Base-by-base conservation (phyloP, 2,329 filamentous ascomycete species). In the Canariomyces notabilis region DNA sequence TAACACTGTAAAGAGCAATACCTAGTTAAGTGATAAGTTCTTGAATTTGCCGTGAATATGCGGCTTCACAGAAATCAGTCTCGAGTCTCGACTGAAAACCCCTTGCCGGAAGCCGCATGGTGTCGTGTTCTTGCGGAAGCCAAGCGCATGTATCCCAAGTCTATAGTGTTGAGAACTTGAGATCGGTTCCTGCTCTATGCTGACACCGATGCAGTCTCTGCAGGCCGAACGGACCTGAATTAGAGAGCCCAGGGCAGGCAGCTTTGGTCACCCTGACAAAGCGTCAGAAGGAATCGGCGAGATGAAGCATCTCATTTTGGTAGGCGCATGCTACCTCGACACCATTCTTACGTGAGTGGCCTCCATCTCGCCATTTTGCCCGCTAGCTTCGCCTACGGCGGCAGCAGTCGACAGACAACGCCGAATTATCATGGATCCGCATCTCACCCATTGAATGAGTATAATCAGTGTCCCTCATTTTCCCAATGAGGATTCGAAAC, bases 281-380 rank as follows among this genome's bases (percentile, higher is more conserved):
- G 26, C 6, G 15, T 31, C 11, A 12, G 20, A 29, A 35, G n/a
- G 9, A 65, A 53, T n/a, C 14, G 7, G 22, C 18, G 41, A 41
- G 12, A 77, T 75, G 69, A 75, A 72, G 64, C 75, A 79, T 53
- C 69, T 87, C 50, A 67, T 86, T 42, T 75, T 81, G 37, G 71
- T 84, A 36, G 83, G 83, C 18, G 82, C 82, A 20, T 83, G 82
- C 55, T 87, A 87, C 65, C 66, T 86, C 31, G 83, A 87, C 63
- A 87, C 82, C 2, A 83, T 87, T 48, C 69, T 86, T 33, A 81
- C 73, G 82, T 75, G 68, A 64, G 75, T 63, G 9, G n/a, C 18
- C 11, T 22, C 8, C 41, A 45, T 51, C 54, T 43, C 43, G 16
- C 45, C 46, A 19, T 19, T 46, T 48, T 37, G 49, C 34, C 49